Evolutionary conservation across 306 rosid genomes (phyloP).

Genomic region (Nissolia schottii): DNA sequence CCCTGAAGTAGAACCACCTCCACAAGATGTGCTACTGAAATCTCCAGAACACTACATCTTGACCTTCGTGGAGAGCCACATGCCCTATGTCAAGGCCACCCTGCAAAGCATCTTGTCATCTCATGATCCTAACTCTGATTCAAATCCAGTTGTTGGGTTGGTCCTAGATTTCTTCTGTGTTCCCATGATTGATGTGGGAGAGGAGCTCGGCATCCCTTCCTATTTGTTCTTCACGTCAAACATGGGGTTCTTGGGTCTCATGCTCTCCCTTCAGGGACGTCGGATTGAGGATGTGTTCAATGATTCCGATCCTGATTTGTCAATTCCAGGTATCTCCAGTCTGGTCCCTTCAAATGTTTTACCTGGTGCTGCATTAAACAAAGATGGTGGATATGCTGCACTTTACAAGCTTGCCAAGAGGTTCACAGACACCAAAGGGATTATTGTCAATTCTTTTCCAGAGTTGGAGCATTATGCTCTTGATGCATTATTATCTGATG

Average conservation of each 20-base stretch:
- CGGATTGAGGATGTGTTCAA: conserved; percentile 1
- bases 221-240: conserved; percentile 41
- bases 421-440: too few relatives aligned
- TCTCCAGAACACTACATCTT: conserved; percentile 24
- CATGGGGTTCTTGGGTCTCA: conserved; percentile 35
- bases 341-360: conserved; percentile 37
- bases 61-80: conserved; percentile 27
- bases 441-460: too few relatives aligned
- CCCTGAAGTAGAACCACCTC: too few relatives aligned
- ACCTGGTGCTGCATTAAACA: conserved; percentile 27
- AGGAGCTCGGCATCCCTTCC: too few relatives aligned
- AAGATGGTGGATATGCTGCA: conserved; percentile 46
- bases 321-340: conserved; percentile 37
- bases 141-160: conserved; percentile 31
- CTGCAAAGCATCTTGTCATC: conserved; percentile 26
- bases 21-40: conserved; percentile 12
- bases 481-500: conserved; percentile 27
- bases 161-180: too few relatives aligned
- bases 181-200: too few relatives aligned
- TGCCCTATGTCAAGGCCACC: conserved; percentile 27
- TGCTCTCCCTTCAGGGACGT: conserved; percentile 30
- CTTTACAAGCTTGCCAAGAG: conserved; percentile 35
- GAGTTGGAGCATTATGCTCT: conserved; percentile 41
- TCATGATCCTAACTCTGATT: neutral
- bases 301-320: conserved; percentile 24